Evolutionary conservation across 2,329 filamentous ascomycete species (phyloP), one percentile per base, ranked within the genome.

Genomic region (Capronia coronata): DNA sequence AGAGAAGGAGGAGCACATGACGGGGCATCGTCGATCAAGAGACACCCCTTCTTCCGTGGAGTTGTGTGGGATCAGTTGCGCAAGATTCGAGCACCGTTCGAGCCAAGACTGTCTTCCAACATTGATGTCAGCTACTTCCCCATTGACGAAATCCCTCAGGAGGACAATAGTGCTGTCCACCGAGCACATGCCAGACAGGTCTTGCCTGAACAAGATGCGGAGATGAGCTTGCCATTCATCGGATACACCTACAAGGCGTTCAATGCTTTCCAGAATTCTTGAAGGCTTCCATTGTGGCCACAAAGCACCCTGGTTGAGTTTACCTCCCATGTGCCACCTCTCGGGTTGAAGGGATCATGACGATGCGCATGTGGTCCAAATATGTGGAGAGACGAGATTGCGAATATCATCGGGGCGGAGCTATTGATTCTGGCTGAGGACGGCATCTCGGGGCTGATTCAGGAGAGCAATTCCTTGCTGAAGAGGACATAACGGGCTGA

Each of bases 171-270:
- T 48, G 93, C 89, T 19, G 78, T 87, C 58, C 79, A 95, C 63
- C 86, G 88, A 66, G 87, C 87, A 16, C 87, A 94, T 68, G 87
- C 87, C 43, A 78, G 84, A 56, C 83, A 84, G 53, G 77, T 82
- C 62, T 80, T 81, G 44, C 74, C 77, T 8, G 87, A 91, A 60
- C 86, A 94, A 66, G 84, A 88, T 57, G 88, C 90, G 2, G 91
- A 95, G 71, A 90, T 96, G 81, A 94, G 87, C 71, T 72, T 98
- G 71, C 93, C 93, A 2, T 98, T 95, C 67, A 93, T 94, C 62
- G 88, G 88, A 29, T 94, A 95, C 70, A 94, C 93, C 7, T 98
- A 96, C 76, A 98, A 97, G 80, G 87, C 93, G 55, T 98, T 98
- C 70, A 82, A 83, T 68, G 81, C 78, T 49, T 82, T 83, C 71